phyloP scores from a whole-genome alignment of 768 basidiomycete species.

The Mycena maculata region DNA sequence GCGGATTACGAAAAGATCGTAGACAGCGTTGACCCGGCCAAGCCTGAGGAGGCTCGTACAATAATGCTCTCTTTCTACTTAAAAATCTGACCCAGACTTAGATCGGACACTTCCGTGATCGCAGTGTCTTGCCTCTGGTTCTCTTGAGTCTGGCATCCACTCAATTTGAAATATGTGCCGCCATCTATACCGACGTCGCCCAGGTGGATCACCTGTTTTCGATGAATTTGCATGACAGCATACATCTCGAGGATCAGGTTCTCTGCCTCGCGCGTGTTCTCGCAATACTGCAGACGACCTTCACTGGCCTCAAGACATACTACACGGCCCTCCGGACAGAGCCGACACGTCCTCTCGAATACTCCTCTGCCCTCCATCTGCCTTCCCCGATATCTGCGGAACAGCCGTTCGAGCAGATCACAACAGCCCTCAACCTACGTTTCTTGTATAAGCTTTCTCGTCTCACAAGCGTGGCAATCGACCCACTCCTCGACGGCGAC shows the following conservation, averaged over 20 bases:
- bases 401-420: background rate
- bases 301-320: background rate
- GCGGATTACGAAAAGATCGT: constrained; percentile 7
- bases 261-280: background rate
- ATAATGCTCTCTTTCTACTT: background rate
- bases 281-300: background rate
- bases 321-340: background rate
- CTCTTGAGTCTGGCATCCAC: constrained; percentile 7
- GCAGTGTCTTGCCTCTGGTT: background rate
- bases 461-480: background rate
- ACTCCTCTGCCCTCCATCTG: constrained; percentile 1
- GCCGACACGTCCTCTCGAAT: background rate
- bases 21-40: background rate
- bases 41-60: background rate
- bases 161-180: constrained; percentile 5
- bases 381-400: background rate
- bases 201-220: constrained; percentile 12
- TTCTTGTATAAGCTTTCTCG: constrained; percentile 8
- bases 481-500: background rate
- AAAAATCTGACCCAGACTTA: background rate
- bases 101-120: constrained; percentile 6
- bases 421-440: background rate
- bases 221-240: constrained; percentile 9
- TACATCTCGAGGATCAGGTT: constrained; percentile 6
- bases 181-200: constrained; percentile 9